Conservation (phyloP, 176 grass and related monocot genomes). For the Zoysia japonica region DNA sequence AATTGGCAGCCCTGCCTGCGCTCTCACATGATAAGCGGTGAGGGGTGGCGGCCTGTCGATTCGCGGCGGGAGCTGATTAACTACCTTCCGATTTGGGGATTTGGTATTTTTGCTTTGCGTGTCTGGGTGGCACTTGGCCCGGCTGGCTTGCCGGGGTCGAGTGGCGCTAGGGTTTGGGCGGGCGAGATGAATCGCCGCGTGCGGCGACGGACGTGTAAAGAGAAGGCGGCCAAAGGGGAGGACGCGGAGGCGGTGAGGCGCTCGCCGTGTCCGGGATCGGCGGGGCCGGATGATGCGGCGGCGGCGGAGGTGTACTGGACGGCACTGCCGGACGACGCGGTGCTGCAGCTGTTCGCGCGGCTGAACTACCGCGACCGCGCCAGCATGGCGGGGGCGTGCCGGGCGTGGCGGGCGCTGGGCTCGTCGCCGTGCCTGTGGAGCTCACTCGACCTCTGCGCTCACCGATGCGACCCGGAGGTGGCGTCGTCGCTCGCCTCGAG, state of each 20-base stretch:
- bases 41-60: constrained; percentile 28
- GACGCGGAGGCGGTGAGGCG: constrained; percentile 13
- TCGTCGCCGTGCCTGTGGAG: constrained; percentile 85
- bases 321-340: constrained; percentile 71
- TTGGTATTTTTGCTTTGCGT: background rate
- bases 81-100: constrained; percentile 36
- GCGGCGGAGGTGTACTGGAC: constrained; percentile 69
- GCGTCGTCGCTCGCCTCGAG: constrained; percentile 63
- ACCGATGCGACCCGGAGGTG: constrained; percentile 51
- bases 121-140: background rate
- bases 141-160: background rate
- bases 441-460: constrained; percentile 77
- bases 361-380: constrained; percentile 91
- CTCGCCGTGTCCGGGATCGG: background rate
- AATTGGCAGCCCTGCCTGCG: constrained; percentile 17
- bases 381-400: constrained; percentile 63
- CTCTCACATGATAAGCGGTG: constrained; percentile 4
- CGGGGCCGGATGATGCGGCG: constrained; percentile 1
- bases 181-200: constrained; percentile 81
- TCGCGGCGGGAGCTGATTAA: constrained; percentile 18
- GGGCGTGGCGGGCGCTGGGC: constrained; percentile 66
- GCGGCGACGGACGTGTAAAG: constrained; percentile 58
- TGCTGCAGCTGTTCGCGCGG: constrained; percentile 76
- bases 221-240: constrained; percentile 52
- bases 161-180: constrained; percentile 57